Conservation (phyloP, 352 stramenopile species). For the Phytophthora pini region DNA sequence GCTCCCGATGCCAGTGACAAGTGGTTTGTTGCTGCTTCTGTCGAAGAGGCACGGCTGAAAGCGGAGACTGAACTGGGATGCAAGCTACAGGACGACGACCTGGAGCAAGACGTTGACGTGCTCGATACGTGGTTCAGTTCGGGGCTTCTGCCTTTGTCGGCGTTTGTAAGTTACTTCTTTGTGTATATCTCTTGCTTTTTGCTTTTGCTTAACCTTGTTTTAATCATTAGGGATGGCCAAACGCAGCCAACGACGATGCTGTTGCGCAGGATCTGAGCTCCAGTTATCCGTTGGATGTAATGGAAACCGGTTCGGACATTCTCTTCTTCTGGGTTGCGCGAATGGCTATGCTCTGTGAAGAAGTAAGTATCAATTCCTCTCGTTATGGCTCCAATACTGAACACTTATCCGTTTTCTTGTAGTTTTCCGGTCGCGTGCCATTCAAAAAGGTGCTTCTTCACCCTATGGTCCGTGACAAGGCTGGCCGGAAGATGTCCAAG, state of each 20-base stretch:
- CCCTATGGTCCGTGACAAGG: conserved; percentile 99
- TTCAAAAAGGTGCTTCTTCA: conserved; percentile 99
- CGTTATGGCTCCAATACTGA: background rate
- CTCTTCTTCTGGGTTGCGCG: conserved; percentile 99
- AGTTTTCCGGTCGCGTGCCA: conserved; percentile 95
- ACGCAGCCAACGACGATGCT: conserved; percentile 64
- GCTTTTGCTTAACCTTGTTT: conserved; percentile 43
- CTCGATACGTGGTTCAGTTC: conserved; percentile 99
- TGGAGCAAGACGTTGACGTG: conserved; percentile 98
- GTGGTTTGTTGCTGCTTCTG: conserved; percentile 96
- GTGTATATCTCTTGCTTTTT: background rate
- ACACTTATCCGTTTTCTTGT: background rate
- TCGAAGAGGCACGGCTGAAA: conserved; percentile 91
- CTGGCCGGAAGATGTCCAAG: conserved; percentile 99
- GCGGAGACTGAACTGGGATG: conserved; percentile 87
- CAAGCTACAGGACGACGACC: conserved; percentile 68
- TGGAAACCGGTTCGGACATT: conserved; percentile 97
- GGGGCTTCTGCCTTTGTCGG: conserved; percentile 94
- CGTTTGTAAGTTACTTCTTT: conserved; percentile 49
- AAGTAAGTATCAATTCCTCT: conserved; percentile 63
- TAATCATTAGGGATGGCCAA: conserved; percentile 91
- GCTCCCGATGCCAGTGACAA: conserved; percentile 39
- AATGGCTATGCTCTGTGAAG: conserved; percentile 99
- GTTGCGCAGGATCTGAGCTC: conserved; percentile 34
- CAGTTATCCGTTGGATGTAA: conserved; percentile 73